These are phyloP conservation scores for Camillea tinctor DNA, from an alignment of 2,329 filamentous ascomycete genomes.

Conservation along the genomic window DNA sequence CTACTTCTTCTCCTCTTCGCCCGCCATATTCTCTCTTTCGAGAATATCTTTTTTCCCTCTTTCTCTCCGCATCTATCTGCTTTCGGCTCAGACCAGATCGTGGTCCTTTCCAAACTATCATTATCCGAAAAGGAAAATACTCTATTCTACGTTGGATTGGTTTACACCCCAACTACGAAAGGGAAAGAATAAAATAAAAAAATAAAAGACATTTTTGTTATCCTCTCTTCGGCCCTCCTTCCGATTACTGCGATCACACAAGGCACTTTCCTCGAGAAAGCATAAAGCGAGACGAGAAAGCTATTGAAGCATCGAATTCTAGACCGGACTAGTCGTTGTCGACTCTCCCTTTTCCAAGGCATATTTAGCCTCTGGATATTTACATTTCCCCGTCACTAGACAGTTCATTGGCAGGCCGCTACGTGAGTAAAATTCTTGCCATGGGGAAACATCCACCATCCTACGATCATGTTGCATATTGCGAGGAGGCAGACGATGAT, in stretches of 20 bases:
- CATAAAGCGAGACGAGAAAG: not conserved
- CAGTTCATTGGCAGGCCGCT: slow-evolving; percentile 18
- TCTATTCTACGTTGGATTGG: not conserved
- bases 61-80: not conserved
- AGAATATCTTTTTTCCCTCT: not conserved
- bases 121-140: not conserved
- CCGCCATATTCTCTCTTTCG: not conserved
- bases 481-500: slow-evolving; percentile 53
- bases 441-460: slow-evolving; percentile 42
- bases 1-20: not conserved
- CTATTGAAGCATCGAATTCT: not conserved
- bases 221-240: not conserved
- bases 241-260: not conserved
- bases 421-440: slow-evolving; percentile 26
- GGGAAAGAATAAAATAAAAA: no score
- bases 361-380: slow-evolving; percentile 10
- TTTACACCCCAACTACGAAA: not conserved
- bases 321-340: not conserved
- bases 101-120: not conserved
- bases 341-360: slow-evolving; percentile 11
- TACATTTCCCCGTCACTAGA: slow-evolving; percentile 15
- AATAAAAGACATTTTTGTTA: not conserved
- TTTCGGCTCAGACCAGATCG: not conserved
- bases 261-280: not conserved
- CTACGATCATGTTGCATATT: slow-evolving; percentile 37